phyloP scores from a whole-genome alignment of 106 monocot species.

The Dactylorhiza incarnata region DNA sequence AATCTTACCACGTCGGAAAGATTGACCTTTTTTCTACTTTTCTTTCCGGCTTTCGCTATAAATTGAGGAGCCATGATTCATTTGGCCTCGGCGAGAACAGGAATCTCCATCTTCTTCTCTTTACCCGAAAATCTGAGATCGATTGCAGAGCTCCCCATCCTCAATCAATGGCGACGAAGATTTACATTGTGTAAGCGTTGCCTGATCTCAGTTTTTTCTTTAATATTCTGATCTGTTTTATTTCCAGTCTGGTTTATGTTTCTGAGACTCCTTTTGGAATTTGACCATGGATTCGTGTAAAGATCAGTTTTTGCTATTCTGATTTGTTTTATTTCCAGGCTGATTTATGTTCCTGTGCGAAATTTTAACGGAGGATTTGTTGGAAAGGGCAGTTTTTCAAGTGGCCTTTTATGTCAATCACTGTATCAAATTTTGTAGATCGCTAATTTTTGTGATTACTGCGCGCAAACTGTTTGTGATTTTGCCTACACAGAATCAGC shows the following conservation, averaged over 20 bases:
- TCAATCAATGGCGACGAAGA: conserved; percentile 5
- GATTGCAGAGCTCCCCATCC: background rate
- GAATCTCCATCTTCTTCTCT: background rate
- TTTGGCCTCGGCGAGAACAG: background rate
- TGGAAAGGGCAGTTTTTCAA: background rate
- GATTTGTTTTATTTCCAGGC: too few relatives aligned
- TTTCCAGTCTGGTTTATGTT: background rate
- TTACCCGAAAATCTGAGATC: background rate
- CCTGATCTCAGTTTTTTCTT: background rate
- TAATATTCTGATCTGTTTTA: background rate
- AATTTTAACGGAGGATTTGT: background rate
- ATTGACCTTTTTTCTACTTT: background rate
- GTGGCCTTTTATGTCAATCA: background rate
- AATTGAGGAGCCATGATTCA: background rate
- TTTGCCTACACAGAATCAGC: background rate
- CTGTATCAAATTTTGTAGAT: background rate
- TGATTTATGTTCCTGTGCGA: background rate
- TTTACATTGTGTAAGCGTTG: conserved; percentile 10
- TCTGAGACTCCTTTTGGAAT: background rate
- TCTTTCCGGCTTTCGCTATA: background rate
- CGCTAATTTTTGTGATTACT: background rate
- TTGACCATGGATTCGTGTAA: too few relatives aligned
- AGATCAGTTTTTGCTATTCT: too few relatives aligned
- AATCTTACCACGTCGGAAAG: background rate
- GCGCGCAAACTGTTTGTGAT: background rate